These are phyloP conservation scores for Fusarium kyushuense DNA, from an alignment of 2,329 filamentous ascomycete genomes.

Conservation along the genomic window DNA sequence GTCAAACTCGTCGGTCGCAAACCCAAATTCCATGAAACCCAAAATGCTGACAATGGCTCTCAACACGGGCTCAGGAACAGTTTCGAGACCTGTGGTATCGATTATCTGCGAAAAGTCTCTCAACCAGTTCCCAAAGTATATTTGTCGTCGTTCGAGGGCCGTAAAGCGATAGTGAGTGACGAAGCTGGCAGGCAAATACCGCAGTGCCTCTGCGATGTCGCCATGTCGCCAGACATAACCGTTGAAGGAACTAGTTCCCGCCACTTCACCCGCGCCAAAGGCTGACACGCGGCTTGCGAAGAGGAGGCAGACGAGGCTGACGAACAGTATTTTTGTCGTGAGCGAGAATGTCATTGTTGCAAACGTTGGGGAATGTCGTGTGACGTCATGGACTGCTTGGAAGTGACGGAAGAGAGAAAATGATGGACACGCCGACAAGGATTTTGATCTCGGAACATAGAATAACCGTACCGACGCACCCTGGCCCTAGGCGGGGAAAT, in stretches of 20 bases:
- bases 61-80: slow-evolving; percentile 47
- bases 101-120: slow-evolving; percentile 83
- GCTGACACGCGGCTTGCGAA: slow-evolving; percentile 50
- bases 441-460: neutral
- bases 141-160: slow-evolving; percentile 54
- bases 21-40: slow-evolving; percentile 60
- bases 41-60: slow-evolving; percentile 50
- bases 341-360: slow-evolving; percentile 34
- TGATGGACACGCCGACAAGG: neutral
- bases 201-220: slow-evolving; percentile 55
- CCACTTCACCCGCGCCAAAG: slow-evolving; percentile 56
- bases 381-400: slow-evolving; percentile 30
- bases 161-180: slow-evolving; percentile 55
- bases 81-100: slow-evolving; percentile 65
- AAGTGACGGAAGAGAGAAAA: slow-evolving; percentile 4
- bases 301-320: slow-evolving; percentile 44
- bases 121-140: slow-evolving; percentile 59
- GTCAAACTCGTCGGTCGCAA: slow-evolving; percentile 83
- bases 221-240: slow-evolving; percentile 58
- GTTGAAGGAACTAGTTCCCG: slow-evolving; percentile 54
- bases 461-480: neutral
- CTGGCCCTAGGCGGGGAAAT: too few relatives aligned
- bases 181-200: slow-evolving; percentile 54
- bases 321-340: slow-evolving; percentile 28
- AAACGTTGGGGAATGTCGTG: neutral